Percentiles rank a stretch among this genome's conserved stretches.
Conservation (phyloP, 2,329 filamentous ascomycete genomes). For the Alternaria postmessia region DNA sequence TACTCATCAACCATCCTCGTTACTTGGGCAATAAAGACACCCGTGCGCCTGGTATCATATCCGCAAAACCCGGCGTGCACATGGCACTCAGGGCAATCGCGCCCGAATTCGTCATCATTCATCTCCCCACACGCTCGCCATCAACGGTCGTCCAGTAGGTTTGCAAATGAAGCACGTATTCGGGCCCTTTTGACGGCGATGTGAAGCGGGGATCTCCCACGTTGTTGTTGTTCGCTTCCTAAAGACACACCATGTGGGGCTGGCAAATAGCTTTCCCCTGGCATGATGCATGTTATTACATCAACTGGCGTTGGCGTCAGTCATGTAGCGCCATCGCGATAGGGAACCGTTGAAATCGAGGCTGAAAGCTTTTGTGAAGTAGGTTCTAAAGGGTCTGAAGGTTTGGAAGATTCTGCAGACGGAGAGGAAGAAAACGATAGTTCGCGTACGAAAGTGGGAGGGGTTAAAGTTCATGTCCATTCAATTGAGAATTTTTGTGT, state of each 20-base stretch:
- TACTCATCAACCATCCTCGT: neutral
- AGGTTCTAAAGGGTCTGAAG: neutral
- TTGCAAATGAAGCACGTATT: slow-evolving; percentile 1
- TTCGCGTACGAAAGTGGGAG: neutral
- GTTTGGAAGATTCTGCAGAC: neutral
- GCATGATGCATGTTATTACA: slow-evolving; percentile 2
- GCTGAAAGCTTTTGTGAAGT: neutral
- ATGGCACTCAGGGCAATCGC: neutral
- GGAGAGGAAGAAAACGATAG: neutral
- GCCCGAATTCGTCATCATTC: slow-evolving; percentile 1
- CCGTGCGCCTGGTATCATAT: neutral
- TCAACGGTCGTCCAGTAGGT: neutral
- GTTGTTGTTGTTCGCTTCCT: neutral
- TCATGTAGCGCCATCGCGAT: neutral
- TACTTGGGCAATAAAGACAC: neutral
- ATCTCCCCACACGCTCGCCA: slow-evolving; percentile 6
- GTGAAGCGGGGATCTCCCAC: neutral
- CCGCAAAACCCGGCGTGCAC: neutral
- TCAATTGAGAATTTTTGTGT: neutral
- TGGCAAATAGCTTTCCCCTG: neutral
- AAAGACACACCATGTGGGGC: neutral
- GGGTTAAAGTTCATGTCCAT: neutral
- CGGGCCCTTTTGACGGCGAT: neutral
- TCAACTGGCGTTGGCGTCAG: neutral
- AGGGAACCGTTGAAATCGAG: neutral